Percentiles rank a stretch among this genome's conserved stretches.
Evolutionary conservation across 306 rosid genomes (phyloP).

Genomic region (Medicago truncatula): MtrunA17r5.0-ANR NC_053046.1:29853001-29853500

Average conservation of each 20-base stretch:
- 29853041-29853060: not conserved
- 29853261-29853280: not conserved
- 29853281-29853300: constrained; percentile 15
- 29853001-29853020: constrained; percentile 59
- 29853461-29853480: constrained; percentile 19
- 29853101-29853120: not conserved
- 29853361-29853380: constrained; percentile 42
- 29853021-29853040: constrained; percentile 11
- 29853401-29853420: not conserved
- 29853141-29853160: not conserved
- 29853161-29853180: not conserved
- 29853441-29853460: constrained; percentile 32
- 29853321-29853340: constrained; percentile 43
- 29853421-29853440: not conserved
- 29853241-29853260: too few species aligned
- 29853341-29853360: constrained; percentile 45
- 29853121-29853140: not conserved
- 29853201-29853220: not conserved
- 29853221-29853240: not conserved
- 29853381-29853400: not conserved
- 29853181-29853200: not conserved
- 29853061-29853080: constrained; percentile 31
- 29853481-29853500: constrained; percentile 28
- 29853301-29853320: constrained; percentile 42
- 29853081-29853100: not conserved